Evolutionary conservation across 2,329 filamentous ascomycete genomes (phyloP).

Genomic region (Zymoseptoria tritici): DNA sequence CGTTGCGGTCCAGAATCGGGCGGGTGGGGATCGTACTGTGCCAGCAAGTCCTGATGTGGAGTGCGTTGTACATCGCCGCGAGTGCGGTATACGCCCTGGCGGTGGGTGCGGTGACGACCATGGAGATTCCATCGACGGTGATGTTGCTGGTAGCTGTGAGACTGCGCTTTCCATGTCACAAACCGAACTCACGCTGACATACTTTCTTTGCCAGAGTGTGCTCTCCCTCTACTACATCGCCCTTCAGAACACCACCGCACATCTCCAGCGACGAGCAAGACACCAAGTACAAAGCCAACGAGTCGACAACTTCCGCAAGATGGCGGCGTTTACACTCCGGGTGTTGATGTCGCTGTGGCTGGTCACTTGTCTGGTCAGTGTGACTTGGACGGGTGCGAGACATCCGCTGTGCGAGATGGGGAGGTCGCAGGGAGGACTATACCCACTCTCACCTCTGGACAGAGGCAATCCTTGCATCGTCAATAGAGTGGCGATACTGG

Average conservation of each 20-base stretch:
- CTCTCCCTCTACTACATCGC: conserved; percentile 16
- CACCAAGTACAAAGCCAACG: conserved; percentile 11
- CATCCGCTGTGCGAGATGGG: conserved; percentile 14
- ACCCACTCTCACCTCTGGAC: conserved; percentile 6
- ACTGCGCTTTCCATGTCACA: too few species aligned
- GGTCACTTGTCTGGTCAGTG: conserved; percentile 17
- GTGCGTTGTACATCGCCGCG: conserved; percentile 19
- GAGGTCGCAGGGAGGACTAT: background rate
- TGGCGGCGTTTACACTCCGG: conserved; percentile 14
- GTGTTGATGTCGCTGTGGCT: conserved; percentile 22
- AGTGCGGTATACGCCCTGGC: conserved; percentile 20
- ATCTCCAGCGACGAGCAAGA: conserved; percentile 7
- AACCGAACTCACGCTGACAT: too few species aligned
- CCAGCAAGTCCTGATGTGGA: conserved; percentile 23
- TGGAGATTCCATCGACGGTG: conserved; percentile 17
- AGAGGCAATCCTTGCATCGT: conserved; percentile 20
- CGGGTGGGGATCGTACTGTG: conserved; percentile 15
- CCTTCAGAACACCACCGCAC: conserved; percentile 14
- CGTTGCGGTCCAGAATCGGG: conserved; percentile 1
- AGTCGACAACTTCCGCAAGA: conserved; percentile 10
- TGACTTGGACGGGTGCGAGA: conserved; percentile 20
- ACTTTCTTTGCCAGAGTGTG: conserved; percentile 6
- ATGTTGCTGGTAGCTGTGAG: conserved; percentile 17
- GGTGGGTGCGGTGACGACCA: conserved; percentile 8
- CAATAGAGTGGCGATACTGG: conserved; percentile 19